These are phyloP conservation scores for Kluyveromyces marxianus DNA, from an alignment of 1,139 yeast species.

Conservation along the genomic window DNA sequence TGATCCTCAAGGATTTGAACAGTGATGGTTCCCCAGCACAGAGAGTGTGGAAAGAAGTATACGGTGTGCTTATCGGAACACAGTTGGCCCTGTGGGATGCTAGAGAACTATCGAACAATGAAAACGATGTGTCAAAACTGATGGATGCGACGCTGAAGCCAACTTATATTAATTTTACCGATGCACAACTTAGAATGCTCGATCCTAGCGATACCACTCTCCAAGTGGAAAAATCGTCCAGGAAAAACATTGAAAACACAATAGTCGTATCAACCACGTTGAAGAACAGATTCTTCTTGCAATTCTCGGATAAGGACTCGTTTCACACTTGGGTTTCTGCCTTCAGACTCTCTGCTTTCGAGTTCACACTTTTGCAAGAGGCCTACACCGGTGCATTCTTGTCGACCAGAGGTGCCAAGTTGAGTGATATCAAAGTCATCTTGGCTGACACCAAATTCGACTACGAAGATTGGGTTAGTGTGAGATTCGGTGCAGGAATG, in stretches of 20 bases:
- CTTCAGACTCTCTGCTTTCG: conserved; percentile 69
- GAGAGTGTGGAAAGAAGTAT: conserved; percentile 86
- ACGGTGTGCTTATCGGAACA: conserved; percentile 84
- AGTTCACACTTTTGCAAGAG: conserved; percentile 75
- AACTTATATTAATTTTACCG: conserved; percentile 84
- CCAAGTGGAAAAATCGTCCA: conserved; percentile 57
- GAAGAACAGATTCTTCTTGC: conserved; percentile 78
- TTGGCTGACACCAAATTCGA: conserved; percentile 77
- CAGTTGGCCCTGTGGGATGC: conserved; percentile 94
- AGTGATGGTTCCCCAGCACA: conserved; percentile 80
- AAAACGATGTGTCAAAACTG: conserved; percentile 42
- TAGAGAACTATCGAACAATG: conserved; percentile 53
- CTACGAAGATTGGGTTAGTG: conserved; percentile 93
- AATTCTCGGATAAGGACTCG: conserved; percentile 54
- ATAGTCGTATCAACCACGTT: conserved; percentile 84
- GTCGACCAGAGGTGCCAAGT: conserved; percentile 77
- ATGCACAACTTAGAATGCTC: conserved; percentile 77
- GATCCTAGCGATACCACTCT: conserved; percentile 61
- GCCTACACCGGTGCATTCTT: conserved; percentile 93
- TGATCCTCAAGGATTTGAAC: conserved; percentile 63
- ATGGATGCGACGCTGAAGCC: conserved; percentile 62
- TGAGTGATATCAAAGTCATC: conserved; percentile 80
- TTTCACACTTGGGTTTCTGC: conserved; percentile 71
- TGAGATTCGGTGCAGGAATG: conserved; percentile 93
- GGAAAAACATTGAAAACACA: conserved; percentile 69